Conservation (phyloP, 2,329 filamentous ascomycete species). For the Fusarium austroafricanum region DNA sequence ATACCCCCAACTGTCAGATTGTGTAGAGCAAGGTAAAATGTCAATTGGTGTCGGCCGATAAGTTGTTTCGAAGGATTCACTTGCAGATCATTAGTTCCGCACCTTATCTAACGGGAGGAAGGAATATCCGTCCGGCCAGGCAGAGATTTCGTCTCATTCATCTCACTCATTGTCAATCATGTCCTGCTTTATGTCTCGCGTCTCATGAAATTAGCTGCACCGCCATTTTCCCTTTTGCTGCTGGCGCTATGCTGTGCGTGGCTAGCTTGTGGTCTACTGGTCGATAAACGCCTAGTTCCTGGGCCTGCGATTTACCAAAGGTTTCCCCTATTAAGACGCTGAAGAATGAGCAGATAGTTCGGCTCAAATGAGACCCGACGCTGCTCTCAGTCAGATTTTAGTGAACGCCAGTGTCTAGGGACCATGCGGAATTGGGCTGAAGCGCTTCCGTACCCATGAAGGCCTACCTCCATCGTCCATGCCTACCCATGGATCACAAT, state of each 20-base stretch:
- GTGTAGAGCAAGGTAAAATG: too few relatives aligned
- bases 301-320: neutral
- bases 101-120: neutral
- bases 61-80: neutral
- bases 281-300: neutral
- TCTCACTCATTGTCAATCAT: constrained; percentile 4
- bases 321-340: neutral
- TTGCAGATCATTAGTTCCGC: neutral
- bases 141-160: constrained; percentile 4
- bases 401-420: neutral
- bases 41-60: too few relatives aligned
- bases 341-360: constrained; percentile 1
- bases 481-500: too few relatives aligned
- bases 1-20: too few relatives aligned
- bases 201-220: constrained; percentile 4
- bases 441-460: neutral
- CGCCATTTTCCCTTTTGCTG: constrained; percentile 3
- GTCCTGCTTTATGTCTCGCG: neutral
- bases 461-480: neutral
- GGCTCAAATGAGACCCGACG: constrained; percentile 11
- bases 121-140: constrained; percentile 1
- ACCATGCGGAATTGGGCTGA: constrained; percentile 10
- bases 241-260: constrained; percentile 4
- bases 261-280: neutral
- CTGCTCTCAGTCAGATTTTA: constrained; percentile 32